Percentiles rank a stretch among this genome's conserved stretches.
phyloP scores from a whole-genome alignment of 495 filamentous ascomycete genomes.

The Patellaria atrata region DNA sequence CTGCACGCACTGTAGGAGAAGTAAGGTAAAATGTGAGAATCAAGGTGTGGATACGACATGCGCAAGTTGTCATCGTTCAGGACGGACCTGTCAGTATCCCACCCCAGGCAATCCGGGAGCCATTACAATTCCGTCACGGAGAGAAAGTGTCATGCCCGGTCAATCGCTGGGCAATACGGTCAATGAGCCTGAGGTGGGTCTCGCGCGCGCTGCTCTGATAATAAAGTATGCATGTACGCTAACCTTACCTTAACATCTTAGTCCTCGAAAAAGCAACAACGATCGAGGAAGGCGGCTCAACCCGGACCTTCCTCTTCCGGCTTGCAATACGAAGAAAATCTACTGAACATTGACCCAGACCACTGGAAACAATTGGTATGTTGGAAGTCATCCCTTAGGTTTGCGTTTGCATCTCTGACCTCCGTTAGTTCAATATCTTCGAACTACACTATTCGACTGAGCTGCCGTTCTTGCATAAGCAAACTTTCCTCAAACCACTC shows the following conservation, averaged over 20 bases:
- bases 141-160: constrained; percentile 25
- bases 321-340: too few relatives aligned
- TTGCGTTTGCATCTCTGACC: constrained; percentile 6
- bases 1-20: constrained; percentile 62
- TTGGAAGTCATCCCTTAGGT: constrained; percentile 1
- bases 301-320: too few relatives aligned
- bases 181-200: too few relatives aligned
- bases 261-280: constrained; percentile 5
- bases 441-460: constrained; percentile 71
- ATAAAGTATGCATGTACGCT: constrained; percentile 3
- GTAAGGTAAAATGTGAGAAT: constrained; percentile 79
- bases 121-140: constrained; percentile 6
- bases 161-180: too few relatives aligned
- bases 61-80: constrained; percentile 60
- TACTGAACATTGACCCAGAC: too few relatives aligned
- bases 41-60: constrained; percentile 58
- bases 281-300: constrained; percentile 6
- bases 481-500: constrained; percentile 51
- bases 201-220: not conserved
- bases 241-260: not conserved
- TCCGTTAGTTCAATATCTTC: constrained; percentile 56
- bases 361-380: constrained; percentile 32
- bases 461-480: constrained; percentile 68
- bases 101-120: constrained; percentile 40
- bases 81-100: constrained; percentile 65